Percentiles rank a stretch among this genome's conserved stretches.
phyloP scores from a whole-genome alignment of 257 asterid genomes.

The Verbascum thapsus region DNA sequence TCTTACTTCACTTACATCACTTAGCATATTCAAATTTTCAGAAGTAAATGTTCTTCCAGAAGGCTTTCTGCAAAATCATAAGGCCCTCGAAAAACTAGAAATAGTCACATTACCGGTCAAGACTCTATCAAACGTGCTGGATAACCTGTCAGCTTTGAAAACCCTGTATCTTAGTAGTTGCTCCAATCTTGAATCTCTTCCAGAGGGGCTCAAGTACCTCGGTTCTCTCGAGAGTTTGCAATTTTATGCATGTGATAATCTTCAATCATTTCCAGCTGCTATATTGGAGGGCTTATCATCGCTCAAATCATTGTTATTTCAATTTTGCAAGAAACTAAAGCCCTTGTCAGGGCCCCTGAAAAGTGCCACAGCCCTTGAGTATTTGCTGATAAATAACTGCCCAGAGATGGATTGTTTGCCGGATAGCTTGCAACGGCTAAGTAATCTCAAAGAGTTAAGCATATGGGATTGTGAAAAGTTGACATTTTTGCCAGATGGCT shows the following conservation, averaged over 20 bases:
- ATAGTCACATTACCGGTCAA: too few species aligned
- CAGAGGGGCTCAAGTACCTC: too few species aligned
- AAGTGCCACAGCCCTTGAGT: background rate
- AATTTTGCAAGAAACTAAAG: too few species aligned
- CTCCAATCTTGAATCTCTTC: too few species aligned
- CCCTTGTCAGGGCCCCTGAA: too few species aligned
- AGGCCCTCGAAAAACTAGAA: too few species aligned
- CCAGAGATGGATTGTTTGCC: constrained; percentile 9
- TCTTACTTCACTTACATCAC: constrained; percentile 16
- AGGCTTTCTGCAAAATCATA: too few species aligned
- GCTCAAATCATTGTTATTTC: too few species aligned
- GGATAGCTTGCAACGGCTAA: constrained; percentile 12
- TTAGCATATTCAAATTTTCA: fast-evolving
- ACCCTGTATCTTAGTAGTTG: background rate
- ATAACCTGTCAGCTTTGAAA: background rate
- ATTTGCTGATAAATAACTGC: background rate
- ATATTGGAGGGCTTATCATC: too few species aligned
- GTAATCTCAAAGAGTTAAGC: background rate
- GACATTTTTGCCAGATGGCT: background rate
- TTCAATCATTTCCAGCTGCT: too few species aligned
- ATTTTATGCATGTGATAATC: too few species aligned
- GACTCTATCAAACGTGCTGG: background rate
- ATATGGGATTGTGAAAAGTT: background rate
- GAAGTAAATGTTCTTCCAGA: background rate
- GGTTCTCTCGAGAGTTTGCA: too few species aligned